A percentile compares a stretch with the other conserved stretches of the same genome.
Conservation (phyloP, 1,284 basidiomycete species). For the Fomitopsis pinicola region DNA sequence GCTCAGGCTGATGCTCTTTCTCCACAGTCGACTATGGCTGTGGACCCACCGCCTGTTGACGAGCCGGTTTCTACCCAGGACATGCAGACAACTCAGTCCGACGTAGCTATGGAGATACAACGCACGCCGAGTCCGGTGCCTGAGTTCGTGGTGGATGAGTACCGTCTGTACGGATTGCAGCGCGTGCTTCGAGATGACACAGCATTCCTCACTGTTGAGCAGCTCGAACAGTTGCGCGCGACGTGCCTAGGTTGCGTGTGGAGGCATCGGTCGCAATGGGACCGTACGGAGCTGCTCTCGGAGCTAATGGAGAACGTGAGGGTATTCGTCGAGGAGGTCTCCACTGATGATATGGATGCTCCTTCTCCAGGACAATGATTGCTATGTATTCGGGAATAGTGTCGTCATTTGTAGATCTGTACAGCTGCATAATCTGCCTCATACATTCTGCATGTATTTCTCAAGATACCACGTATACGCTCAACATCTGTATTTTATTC, state of each 20-base stretch:
- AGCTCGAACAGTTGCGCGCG: constrained; percentile 92
- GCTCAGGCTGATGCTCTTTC: neutral
- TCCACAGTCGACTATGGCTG: neutral
- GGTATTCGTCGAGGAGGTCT: constrained; percentile 59
- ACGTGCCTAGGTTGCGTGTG: constrained; percentile 79
- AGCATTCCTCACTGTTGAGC: constrained; percentile 67
- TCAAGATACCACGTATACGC: neutral
- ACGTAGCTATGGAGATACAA: constrained; percentile 46
- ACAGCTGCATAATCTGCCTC: constrained; percentile 7
- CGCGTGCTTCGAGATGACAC: constrained; percentile 50
- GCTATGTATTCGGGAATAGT: neutral
- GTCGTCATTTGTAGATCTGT: constrained; percentile 3
- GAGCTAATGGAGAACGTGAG: constrained; percentile 53
- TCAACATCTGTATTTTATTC: constrained; percentile 1
- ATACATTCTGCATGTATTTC: constrained; percentile 3
- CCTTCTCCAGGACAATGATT: constrained; percentile 3
- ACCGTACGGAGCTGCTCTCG: constrained; percentile 62
- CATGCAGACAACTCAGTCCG: constrained; percentile 5
- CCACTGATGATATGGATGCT: constrained; percentile 21
- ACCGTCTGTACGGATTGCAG: constrained; percentile 41
- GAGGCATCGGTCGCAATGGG: constrained; percentile 80
- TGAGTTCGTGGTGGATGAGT: constrained; percentile 58
- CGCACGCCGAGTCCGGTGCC: constrained; percentile 61
- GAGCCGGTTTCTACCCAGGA: neutral
- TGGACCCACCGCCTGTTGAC: neutral